Conservation (phyloP, 805 yeast species). For the Kodamaea hsintzibuensis region DNA sequence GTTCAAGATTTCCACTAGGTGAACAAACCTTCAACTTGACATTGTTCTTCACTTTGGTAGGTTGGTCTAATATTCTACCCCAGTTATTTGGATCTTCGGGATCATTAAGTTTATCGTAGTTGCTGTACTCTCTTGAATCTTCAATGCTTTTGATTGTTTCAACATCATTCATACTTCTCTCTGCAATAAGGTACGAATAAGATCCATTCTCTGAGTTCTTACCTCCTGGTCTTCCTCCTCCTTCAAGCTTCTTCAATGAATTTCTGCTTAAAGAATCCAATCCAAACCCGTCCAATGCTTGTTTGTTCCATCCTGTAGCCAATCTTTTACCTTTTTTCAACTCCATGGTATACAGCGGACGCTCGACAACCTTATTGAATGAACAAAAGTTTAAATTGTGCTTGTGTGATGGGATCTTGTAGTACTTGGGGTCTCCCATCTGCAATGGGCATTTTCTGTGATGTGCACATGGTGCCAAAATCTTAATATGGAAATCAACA, state of each 20-base stretch:
- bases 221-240: constrained; percentile 79
- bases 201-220: constrained; percentile 69
- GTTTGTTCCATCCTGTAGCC: constrained; percentile 68
- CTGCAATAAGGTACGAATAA: constrained; percentile 71
- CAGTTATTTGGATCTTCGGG: constrained; percentile 42
- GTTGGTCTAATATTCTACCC: constrained; percentile 75
- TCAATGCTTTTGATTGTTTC: constrained; percentile 44
- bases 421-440: constrained; percentile 68
- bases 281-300: constrained; percentile 57
- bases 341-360: constrained; percentile 82
- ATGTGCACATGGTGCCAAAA: constrained; percentile 90
- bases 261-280: constrained; percentile 34
- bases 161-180: constrained; percentile 52
- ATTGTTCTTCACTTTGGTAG: constrained; percentile 78
- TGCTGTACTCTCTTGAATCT: constrained; percentile 30
- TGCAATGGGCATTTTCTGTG: constrained; percentile 87
- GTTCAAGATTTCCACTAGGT: constrained; percentile 76
- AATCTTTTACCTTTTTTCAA: constrained; percentile 78
- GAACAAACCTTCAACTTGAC: constrained; percentile 79
- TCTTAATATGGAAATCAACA: constrained; percentile 54
- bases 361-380: constrained; percentile 64
- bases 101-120: constrained; percentile 19
- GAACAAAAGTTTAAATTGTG: constrained; percentile 71
- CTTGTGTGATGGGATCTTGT: constrained; percentile 55
- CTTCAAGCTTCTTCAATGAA: constrained; percentile 45